Percentiles rank a stretch among this genome's conserved stretches.
Evolutionary conservation across 2,329 filamentous ascomycete genomes (phyloP).

Genomic region (Sarocladium brachiariae): DNA sequence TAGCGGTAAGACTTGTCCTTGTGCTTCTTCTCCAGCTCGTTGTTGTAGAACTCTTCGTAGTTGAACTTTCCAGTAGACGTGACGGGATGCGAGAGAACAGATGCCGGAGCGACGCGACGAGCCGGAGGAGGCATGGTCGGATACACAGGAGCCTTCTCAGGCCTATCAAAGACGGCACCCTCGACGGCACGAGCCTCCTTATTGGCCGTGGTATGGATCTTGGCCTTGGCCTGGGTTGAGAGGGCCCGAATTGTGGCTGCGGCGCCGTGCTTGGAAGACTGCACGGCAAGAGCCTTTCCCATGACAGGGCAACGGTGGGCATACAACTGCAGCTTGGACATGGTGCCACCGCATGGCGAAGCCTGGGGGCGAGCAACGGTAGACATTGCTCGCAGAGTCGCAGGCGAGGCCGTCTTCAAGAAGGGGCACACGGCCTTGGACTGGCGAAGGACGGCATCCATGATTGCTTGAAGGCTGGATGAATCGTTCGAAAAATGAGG

Average conservation of each 20-base stretch:
- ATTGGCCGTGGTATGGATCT: constrained; percentile 72
- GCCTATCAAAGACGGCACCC: constrained; percentile 39
- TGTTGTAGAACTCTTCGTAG: constrained; percentile 83
- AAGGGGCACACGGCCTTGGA: constrained; percentile 97
- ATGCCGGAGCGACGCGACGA: constrained; percentile 14
- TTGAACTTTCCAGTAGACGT: constrained; percentile 60
- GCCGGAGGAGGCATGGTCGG: background rate
- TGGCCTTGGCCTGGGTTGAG: constrained; percentile 50
- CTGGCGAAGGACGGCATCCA: constrained; percentile 93
- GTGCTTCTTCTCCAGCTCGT: constrained; percentile 95
- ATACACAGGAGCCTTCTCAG: constrained; percentile 32
- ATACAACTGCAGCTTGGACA: constrained; percentile 93
- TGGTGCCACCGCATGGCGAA: constrained; percentile 79
- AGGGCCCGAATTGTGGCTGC: constrained; percentile 44
- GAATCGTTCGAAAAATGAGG: background rate
- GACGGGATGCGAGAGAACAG: constrained; percentile 17
- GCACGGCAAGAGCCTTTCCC: constrained; percentile 92
- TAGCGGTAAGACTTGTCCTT: constrained; percentile 99
- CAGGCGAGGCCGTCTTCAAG: constrained; percentile 86
- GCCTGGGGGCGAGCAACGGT: constrained; percentile 51
- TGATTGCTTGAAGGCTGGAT: constrained; percentile 31
- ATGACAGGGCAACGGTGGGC: constrained; percentile 96
- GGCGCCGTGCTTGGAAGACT: constrained; percentile 53
- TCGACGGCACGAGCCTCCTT: constrained; percentile 76
- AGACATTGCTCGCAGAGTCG: constrained; percentile 83